A percentile compares a stretch with the other conserved stretches of the same genome.
Evolutionary conservation across 495 filamentous ascomycete species (phyloP).

Genomic region (Lasiosphaeria miniovina): DNA sequence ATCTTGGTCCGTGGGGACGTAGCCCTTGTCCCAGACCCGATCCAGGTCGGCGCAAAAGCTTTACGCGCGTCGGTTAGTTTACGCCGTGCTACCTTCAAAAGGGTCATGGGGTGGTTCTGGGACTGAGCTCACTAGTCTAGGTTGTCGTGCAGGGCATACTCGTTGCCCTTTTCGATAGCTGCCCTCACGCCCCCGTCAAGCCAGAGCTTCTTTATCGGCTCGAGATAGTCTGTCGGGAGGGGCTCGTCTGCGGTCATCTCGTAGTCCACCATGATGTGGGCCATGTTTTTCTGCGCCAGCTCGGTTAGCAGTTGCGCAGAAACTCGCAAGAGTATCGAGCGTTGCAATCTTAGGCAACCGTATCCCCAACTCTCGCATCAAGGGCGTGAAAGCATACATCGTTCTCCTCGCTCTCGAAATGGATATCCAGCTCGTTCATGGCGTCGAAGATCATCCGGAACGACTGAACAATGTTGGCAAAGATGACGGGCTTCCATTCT

Average conservation of each 20-base stretch:
- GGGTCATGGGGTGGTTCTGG: background rate
- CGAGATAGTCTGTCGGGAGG: slow-evolving; percentile 64
- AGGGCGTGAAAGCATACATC: slow-evolving; percentile 57
- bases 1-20: slow-evolving; percentile 95
- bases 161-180: slow-evolving; percentile 85
- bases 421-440: slow-evolving; percentile 81
- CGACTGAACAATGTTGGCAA: slow-evolving; percentile 84
- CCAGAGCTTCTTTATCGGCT: slow-evolving; percentile 85
- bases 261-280: slow-evolving; percentile 55
- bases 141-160: slow-evolving; percentile 96
- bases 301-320: slow-evolving; percentile 15
- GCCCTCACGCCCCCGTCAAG: slow-evolving; percentile 76
- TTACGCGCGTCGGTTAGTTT: background rate
- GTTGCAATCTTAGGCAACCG: background rate
- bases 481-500: slow-evolving; percentile 92
- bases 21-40: slow-evolving; percentile 79
- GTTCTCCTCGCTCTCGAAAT: slow-evolving; percentile 72
- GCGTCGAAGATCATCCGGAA: slow-evolving; percentile 89
- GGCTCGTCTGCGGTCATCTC: slow-evolving; percentile 77
- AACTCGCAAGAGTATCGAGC: background rate
- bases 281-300: slow-evolving; percentile 47
- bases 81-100: background rate
- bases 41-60: slow-evolving; percentile 93
- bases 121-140: slow-evolving; percentile 73
- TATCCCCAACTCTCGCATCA: background rate